Evolutionary conservation across 345 rosid species (phyloP).

Genomic region (Moringa oleifera): DNA sequence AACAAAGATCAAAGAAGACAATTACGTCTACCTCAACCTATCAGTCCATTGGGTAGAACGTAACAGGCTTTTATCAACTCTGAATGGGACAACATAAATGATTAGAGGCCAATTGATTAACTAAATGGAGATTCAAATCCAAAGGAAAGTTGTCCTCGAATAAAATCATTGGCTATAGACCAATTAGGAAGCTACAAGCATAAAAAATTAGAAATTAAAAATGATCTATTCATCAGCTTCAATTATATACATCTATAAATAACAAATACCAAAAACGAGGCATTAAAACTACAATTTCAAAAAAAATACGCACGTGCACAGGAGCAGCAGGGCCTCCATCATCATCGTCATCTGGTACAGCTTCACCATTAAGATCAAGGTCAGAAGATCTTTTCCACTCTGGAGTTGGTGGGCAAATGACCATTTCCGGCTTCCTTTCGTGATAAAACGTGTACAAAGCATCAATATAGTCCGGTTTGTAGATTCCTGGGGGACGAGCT

Average conservation of each 20-base stretch:
- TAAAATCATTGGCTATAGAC: background rate
- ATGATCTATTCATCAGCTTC: background rate
- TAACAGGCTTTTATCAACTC: background rate
- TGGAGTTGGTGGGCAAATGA: constrained; percentile 77
- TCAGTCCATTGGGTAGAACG: background rate
- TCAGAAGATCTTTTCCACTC: constrained; percentile 97
- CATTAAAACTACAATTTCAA: constrained; percentile 12
- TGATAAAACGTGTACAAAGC: constrained; percentile 85
- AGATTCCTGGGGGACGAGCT: constrained; percentile 97
- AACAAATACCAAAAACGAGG: background rate
- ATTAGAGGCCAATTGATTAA: background rate
- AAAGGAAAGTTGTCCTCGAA: background rate
- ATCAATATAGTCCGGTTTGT: constrained; percentile 85
- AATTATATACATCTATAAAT: background rate
- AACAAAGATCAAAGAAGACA: background rate
- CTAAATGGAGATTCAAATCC: background rate
- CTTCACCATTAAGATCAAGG: constrained; percentile 98
- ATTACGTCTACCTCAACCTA: background rate
- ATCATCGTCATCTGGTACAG: constrained; percentile 62
- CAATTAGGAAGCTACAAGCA: background rate
- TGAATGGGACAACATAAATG: background rate
- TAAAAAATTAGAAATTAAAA: too few relatives aligned
- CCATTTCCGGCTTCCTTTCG: constrained; percentile 71
- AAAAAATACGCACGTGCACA: constrained; percentile 35
- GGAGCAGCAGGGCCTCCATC: constrained; percentile 49